phyloP scores from a whole-genome alignment of 805 yeast species.

The Myxozyma monticola region DNA sequence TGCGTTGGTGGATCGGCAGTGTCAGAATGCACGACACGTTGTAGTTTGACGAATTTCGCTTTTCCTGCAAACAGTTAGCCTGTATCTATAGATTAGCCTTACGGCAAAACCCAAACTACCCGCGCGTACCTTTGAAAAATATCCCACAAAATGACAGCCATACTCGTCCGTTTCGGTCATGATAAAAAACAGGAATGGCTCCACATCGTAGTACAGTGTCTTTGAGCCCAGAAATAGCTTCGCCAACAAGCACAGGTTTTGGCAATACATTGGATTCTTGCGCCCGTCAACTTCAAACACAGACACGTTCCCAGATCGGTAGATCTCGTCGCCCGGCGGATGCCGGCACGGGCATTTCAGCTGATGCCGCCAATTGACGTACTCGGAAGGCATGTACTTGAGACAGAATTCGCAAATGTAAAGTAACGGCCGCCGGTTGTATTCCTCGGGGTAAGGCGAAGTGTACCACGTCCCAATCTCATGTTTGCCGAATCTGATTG shows the following conservation, averaged over 20 bases:
- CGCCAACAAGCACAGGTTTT: conserved; percentile 84
- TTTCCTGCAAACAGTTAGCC: conserved; percentile 33
- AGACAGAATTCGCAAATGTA: conserved; percentile 84
- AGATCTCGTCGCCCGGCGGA: conserved; percentile 93
- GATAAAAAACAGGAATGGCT: conserved; percentile 88
- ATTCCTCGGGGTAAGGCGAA: conserved; percentile 90
- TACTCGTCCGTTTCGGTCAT: conserved; percentile 64
- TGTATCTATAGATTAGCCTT: background rate
- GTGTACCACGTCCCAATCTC: conserved; percentile 90
- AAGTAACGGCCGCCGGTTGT: conserved; percentile 59
- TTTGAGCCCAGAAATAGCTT: conserved; percentile 88
- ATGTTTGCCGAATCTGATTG: conserved; percentile 67
- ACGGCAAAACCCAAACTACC: no score
- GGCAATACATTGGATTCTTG: conserved; percentile 77
- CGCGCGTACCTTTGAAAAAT: conserved; percentile 77
- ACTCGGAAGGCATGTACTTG: conserved; percentile 71
- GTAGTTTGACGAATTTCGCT: conserved; percentile 67
- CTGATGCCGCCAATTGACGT: conserved; percentile 65
- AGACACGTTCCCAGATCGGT: conserved; percentile 66
- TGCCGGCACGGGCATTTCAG: conserved; percentile 67
- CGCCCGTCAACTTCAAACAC: conserved; percentile 94
- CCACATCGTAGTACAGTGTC: conserved; percentile 90
- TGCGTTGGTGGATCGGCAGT: conserved; percentile 80
- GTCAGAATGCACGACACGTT: conserved; percentile 91
- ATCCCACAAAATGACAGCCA: conserved; percentile 82